Conservation (phyloP, 2,329 filamentous ascomycete genomes). For the Pseudogymnoascus sp. region DNA sequence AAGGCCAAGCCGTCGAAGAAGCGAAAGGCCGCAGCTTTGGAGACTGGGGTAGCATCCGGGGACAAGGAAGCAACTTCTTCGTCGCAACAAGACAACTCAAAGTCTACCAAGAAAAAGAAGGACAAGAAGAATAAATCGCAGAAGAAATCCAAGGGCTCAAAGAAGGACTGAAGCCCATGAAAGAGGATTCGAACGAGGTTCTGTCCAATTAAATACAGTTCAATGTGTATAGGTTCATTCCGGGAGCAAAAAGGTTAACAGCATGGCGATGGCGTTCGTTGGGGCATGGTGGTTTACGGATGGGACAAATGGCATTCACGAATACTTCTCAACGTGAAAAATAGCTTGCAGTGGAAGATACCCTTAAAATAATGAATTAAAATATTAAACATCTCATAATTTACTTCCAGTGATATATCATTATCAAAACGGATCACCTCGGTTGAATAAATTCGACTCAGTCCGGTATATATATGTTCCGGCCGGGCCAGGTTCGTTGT, state of each 20-base stretch:
- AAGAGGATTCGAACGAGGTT: not conserved
- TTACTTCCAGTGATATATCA: not conserved
- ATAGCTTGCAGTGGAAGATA: not conserved
- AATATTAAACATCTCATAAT: not conserved
- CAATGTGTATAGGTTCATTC: not conserved
- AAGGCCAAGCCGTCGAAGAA: conserved; percentile 15
- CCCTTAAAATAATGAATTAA: conserved; percentile 4
- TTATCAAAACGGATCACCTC: not conserved
- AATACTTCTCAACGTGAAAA: not conserved
- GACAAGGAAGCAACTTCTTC: conserved; percentile 15
- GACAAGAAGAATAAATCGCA: conserved; percentile 24
- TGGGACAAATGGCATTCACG: not conserved
- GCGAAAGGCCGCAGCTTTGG: conserved; percentile 19
- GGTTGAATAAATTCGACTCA: not conserved
- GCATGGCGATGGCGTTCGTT: conserved; percentile 4
- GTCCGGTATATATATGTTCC: conserved; percentile 2
- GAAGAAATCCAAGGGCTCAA: conserved; percentile 24
- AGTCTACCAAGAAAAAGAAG: conserved; percentile 24
- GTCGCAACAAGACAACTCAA: conserved; percentile 11
- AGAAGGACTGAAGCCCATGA: conserved; percentile 21
- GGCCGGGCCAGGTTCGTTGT: not conserved
- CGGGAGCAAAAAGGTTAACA: conserved; percentile 4
- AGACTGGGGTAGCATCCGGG: not conserved
- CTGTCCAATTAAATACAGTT: not conserved
- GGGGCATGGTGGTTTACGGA: not conserved